Conservation (phyloP, 352 stramenopile species). For the Lagenidium giganteum region DNA sequence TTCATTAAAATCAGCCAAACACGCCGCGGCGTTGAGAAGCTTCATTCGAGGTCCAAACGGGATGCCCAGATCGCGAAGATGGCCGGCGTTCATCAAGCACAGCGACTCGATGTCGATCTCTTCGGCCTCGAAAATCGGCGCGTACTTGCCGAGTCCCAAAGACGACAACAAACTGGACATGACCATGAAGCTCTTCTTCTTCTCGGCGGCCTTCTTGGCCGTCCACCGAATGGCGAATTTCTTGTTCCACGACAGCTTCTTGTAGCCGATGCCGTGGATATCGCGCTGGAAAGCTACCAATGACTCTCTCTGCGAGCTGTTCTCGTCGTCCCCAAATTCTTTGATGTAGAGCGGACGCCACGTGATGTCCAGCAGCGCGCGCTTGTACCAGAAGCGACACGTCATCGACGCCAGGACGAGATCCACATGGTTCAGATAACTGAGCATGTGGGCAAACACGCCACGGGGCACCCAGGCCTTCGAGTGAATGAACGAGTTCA, state of each 20-base stretch:
- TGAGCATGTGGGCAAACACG: constrained; percentile 85
- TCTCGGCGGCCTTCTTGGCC: constrained; percentile 73
- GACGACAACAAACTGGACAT: constrained; percentile 80
- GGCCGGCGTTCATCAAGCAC: constrained; percentile 83
- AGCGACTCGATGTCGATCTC: constrained; percentile 87
- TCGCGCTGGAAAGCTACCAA: constrained; percentile 85
- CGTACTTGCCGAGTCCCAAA: constrained; percentile 80
- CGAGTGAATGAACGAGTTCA: constrained; percentile 84
- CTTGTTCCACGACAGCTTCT: constrained; percentile 82
- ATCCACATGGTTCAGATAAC: constrained; percentile 85
- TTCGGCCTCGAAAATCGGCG: constrained; percentile 80
- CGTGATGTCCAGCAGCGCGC: constrained; percentile 77
- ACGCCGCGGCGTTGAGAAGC: constrained; percentile 76
- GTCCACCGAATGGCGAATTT: constrained; percentile 83
- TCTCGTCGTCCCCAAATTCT: constrained; percentile 80
- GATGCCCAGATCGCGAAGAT: constrained; percentile 78
- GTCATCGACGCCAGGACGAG: constrained; percentile 81
- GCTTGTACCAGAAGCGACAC: constrained; percentile 84
- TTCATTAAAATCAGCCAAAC: constrained; percentile 79
- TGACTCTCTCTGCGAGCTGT: constrained; percentile 68
- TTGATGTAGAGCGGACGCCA: constrained; percentile 83
- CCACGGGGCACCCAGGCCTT: constrained; percentile 82
- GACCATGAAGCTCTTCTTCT: constrained; percentile 86
- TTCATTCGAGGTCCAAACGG: constrained; percentile 83
- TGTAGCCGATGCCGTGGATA: constrained; percentile 79